These are phyloP conservation scores for Curvularia sp. DNA, from an alignment of 2,329 filamentous ascomycete genomes.

Conservation along the genomic window DNA sequence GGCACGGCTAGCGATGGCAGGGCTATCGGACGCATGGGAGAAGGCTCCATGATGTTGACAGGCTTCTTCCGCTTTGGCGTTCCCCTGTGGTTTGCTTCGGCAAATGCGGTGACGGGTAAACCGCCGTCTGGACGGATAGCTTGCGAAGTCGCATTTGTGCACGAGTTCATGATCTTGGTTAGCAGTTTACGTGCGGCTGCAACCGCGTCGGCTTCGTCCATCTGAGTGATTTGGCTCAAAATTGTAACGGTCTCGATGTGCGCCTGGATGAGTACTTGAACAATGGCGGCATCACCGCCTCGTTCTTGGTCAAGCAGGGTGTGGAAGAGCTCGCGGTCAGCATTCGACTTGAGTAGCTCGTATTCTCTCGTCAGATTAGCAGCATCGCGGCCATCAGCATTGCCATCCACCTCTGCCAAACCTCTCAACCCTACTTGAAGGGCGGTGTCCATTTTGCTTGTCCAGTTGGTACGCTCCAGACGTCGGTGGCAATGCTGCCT, in stretches of 20 bases:
- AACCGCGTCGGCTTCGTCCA: constrained; percentile 85
- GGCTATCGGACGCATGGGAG: constrained; percentile 54
- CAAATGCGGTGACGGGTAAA: constrained; percentile 66
- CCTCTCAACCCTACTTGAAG: constrained; percentile 84
- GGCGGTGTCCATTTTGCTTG: constrained; percentile 84
- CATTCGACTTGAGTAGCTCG: constrained; percentile 82
- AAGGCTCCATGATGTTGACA: constrained; percentile 55
- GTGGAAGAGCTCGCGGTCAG: constrained; percentile 77
- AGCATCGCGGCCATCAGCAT: constrained; percentile 70
- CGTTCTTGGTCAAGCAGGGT: constrained; percentile 86
- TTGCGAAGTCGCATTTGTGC: constrained; percentile 76
- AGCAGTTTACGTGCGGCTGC: constrained; percentile 79
- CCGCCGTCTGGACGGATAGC: constrained; percentile 89
- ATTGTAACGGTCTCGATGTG: constrained; percentile 92
- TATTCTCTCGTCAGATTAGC: constrained; percentile 79
- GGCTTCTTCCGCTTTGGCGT: constrained; percentile 76
- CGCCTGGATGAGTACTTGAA: constrained; percentile 84
- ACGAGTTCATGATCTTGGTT: constrained; percentile 76
- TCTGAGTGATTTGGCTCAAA: constrained; percentile 78
- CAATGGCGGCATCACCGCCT: constrained; percentile 74
- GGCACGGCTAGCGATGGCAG: constrained; percentile 42
- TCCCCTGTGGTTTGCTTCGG: constrained; percentile 73
- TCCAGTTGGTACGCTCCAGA: constrained; percentile 82
- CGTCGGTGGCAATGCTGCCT: constrained; percentile 89
- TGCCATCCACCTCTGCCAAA: constrained; percentile 72